Evolutionary conservation across 805 yeast genomes (phyloP).

Genomic region (Torulaspora gathmanii): DNA sequence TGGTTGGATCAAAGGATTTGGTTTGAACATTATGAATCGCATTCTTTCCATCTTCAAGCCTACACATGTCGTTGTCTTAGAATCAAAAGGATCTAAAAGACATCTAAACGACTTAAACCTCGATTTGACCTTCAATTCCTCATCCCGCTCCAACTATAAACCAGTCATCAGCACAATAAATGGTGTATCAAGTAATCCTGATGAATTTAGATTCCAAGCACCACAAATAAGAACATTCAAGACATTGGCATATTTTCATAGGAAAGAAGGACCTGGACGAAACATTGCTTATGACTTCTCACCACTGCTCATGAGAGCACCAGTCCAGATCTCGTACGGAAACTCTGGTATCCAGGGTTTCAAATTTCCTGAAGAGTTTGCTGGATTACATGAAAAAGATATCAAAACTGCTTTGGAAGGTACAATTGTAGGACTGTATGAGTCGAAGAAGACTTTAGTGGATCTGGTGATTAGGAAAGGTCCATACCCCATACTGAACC

Average conservation of each 20-base stretch:
- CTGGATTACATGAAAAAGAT: conserved; percentile 34
- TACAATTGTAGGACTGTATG: conserved; percentile 35
- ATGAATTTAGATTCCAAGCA: conserved; percentile 40
- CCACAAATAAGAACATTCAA: conserved; percentile 50
- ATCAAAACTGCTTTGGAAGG: conserved; percentile 37
- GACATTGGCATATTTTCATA: conserved; percentile 52
- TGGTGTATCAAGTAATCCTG: conserved; percentile 36
- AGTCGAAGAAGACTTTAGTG: conserved; percentile 12
- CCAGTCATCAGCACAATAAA: conserved; percentile 32
- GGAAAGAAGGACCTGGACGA: conserved; percentile 15
- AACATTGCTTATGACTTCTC: conserved; percentile 37
- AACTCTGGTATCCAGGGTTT: conserved; percentile 38
- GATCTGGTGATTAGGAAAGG: conserved; percentile 14
- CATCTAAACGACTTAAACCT: conserved; percentile 29
- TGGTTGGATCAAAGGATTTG: conserved; percentile 90
- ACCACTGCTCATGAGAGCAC: conserved; percentile 41
- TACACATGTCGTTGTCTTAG: conserved; percentile 52
- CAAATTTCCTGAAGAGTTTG: conserved; percentile 34
- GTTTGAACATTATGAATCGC: conserved; percentile 56
- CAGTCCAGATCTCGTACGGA: conserved; percentile 41
- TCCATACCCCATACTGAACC: conserved; percentile 20
- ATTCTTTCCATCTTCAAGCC: conserved; percentile 47
- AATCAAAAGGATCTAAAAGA: conserved; percentile 29
- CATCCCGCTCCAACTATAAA: conserved; percentile 29
- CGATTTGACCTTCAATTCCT: conserved; percentile 27